Conservation (phyloP, 257 asterid genomes). For the Salvia rosmarinus region DNA sequence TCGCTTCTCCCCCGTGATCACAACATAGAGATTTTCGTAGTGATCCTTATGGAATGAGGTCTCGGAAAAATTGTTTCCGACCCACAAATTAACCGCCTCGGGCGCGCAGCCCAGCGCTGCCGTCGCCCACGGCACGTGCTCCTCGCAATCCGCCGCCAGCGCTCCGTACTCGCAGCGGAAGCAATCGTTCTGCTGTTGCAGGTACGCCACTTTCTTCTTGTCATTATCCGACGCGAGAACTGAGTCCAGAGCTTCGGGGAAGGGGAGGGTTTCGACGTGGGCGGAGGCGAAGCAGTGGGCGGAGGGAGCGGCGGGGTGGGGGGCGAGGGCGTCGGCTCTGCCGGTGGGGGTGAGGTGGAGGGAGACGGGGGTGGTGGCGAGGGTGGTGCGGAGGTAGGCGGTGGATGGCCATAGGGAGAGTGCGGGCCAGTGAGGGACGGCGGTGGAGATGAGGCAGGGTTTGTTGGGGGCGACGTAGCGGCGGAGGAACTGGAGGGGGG, state of each 20-base stretch:
- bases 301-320: slow-evolving; percentile 51
- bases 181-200: slow-evolving; percentile 96
- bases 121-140: slow-evolving; percentile 68
- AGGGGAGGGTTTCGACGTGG: slow-evolving; percentile 58
- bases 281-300: slow-evolving; percentile 83
- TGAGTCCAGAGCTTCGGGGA: slow-evolving; percentile 56
- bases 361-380: slow-evolving; percentile 69
- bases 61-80: slow-evolving; percentile 67
- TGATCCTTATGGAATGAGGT: slow-evolving; percentile 91
- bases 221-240: slow-evolving; percentile 46
- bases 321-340: slow-evolving; percentile 70
- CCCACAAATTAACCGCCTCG: slow-evolving; percentile 93
- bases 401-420: slow-evolving; percentile 67
- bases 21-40: slow-evolving; percentile 88
- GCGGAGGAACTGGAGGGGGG: slow-evolving; percentile 84
- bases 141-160: slow-evolving; percentile 62
- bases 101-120: slow-evolving; percentile 82
- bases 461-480: slow-evolving; percentile 68
- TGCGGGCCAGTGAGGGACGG: slow-evolving; percentile 85
- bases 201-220: slow-evolving; percentile 50
- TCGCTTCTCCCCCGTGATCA: slow-evolving; percentile 75
- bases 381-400: slow-evolving; percentile 61
- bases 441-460: slow-evolving; percentile 80
- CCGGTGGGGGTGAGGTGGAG: slow-evolving; percentile 93
- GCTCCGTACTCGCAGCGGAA: slow-evolving; percentile 73